Conservation (phyloP, 768 basidiomycete species). For the Lactifluus piperatus region DNA sequence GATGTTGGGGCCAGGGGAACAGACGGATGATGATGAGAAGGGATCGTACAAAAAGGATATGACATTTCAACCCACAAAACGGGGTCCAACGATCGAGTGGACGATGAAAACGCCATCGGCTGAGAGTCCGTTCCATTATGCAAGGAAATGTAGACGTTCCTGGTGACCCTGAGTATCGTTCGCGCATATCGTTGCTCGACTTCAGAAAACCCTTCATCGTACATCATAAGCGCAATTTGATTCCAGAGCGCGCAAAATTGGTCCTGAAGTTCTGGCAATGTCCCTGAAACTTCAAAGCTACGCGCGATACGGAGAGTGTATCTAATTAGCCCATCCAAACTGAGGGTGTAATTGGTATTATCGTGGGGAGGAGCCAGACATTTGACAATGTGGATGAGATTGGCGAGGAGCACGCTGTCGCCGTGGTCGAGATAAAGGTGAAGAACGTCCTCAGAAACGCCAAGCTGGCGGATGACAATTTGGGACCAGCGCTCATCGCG, state of each 20-base stretch:
- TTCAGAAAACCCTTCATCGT: not conserved
- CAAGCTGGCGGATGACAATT: conserved; percentile 3
- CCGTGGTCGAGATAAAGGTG: conserved; percentile 3
- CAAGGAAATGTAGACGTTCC: conserved; percentile 9
- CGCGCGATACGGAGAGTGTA: conserved; percentile 9
- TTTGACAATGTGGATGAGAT: conserved; percentile 12
- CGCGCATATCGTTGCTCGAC: conserved; percentile 10
- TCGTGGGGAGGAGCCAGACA: not conserved
- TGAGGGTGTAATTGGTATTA: not conserved
- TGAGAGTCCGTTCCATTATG: conserved; percentile 13
- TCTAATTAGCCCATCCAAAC: conserved; percentile 7
- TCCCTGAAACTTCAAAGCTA: not conserved
- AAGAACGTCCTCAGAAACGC: not conserved
- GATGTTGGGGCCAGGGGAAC: not conserved
- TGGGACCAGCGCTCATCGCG: conserved; percentile 8
- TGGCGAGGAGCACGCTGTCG: conserved; percentile 12
- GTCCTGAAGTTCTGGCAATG: conserved; percentile 8
- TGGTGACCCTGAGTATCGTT: conserved; percentile 12
- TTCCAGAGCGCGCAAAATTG: conserved; percentile 12
- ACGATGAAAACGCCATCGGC: conserved; percentile 9
- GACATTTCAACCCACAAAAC: conserved; percentile 8
- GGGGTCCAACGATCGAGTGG: conserved; percentile 14
- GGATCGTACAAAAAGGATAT: conserved; percentile 2
- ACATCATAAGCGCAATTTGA: not conserved
- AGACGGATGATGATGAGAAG: not conserved